Evolutionary conservation across 2,329 filamentous ascomycete genomes (phyloP).

Genomic region (Pseudogymnoascus sp.): DNA sequence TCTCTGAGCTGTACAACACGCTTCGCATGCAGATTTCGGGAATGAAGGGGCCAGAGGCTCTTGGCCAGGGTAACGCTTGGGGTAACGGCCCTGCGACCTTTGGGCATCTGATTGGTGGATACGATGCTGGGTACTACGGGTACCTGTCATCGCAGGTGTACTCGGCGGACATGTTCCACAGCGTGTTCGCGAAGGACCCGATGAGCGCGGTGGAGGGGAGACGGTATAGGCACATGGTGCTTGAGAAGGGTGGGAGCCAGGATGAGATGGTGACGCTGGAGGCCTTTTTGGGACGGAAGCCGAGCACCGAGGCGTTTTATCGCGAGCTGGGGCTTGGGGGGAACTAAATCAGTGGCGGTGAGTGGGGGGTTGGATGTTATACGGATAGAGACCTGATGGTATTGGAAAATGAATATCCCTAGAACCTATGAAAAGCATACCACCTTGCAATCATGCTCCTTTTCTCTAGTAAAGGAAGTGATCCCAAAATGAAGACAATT

Average conservation of each 20-base stretch:
- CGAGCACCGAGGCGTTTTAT: slow-evolving; percentile 73
- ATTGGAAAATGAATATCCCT: neutral
- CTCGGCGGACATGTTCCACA: slow-evolving; percentile 79
- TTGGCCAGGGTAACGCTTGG: slow-evolving; percentile 58
- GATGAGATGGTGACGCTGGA: slow-evolving; percentile 76
- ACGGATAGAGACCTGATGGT: neutral
- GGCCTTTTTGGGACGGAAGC: slow-evolving; percentile 71
- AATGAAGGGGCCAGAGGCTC: slow-evolving; percentile 65
- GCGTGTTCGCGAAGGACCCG: slow-evolving; percentile 68
- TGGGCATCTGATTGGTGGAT: slow-evolving; percentile 75
- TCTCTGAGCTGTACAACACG: slow-evolving; percentile 63
- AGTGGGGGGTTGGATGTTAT: too few species aligned
- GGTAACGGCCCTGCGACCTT: slow-evolving; percentile 74
- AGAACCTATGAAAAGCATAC: neutral
- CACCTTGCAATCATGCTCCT: neutral
- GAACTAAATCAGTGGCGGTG: neutral
- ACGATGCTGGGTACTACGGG: slow-evolving; percentile 79
- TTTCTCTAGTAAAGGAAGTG: neutral
- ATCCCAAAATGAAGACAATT: neutral
- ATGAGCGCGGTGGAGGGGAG: slow-evolving; percentile 70
- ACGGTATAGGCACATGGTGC: slow-evolving; percentile 68
- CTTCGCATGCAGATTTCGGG: slow-evolving; percentile 65
- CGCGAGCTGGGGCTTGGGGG: slow-evolving; percentile 56
- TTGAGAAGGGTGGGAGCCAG: slow-evolving; percentile 69
- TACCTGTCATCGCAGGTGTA: slow-evolving; percentile 72